phyloP scores from a whole-genome alignment of 2,329 filamentous ascomycete genomes.

The Atkinsonella texensis region DNA sequence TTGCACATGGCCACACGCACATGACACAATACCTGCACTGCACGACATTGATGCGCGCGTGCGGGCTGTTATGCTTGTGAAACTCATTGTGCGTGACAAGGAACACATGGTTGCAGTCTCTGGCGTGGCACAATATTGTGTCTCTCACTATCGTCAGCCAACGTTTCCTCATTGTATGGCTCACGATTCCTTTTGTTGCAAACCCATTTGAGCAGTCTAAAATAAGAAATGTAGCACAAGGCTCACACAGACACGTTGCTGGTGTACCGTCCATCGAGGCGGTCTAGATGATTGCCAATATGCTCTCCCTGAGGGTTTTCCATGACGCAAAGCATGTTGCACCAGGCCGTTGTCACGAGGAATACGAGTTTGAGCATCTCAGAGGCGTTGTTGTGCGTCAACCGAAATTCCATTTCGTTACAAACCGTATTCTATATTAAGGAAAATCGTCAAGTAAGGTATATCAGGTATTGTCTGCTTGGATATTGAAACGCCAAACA shows the following conservation, averaged over 20 bases:
- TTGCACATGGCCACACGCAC: no score
- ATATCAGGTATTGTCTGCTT: background rate
- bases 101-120: background rate
- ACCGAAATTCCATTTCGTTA: no score
- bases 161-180: background rate
- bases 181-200: background rate
- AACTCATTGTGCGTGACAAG: background rate
- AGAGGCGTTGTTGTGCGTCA: no score
- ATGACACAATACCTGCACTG: background rate
- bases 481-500: background rate
- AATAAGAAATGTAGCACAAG: background rate
- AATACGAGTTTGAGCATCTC: background rate
- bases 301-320: no score
- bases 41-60: background rate
- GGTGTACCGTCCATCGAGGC: background rate
- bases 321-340: background rate
- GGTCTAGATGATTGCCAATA: background rate
- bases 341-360: background rate
- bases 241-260: conserved; percentile 2
- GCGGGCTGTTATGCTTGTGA: background rate
- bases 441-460: background rate
- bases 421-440: background rate
- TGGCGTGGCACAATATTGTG: background rate
- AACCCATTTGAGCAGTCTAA: background rate
- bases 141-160: background rate